Evolutionary conservation across 2,329 filamentous ascomycete genomes (phyloP), one percentile per base, ranked within the genome.

Genomic region (Curvularia sp.): DNA sequence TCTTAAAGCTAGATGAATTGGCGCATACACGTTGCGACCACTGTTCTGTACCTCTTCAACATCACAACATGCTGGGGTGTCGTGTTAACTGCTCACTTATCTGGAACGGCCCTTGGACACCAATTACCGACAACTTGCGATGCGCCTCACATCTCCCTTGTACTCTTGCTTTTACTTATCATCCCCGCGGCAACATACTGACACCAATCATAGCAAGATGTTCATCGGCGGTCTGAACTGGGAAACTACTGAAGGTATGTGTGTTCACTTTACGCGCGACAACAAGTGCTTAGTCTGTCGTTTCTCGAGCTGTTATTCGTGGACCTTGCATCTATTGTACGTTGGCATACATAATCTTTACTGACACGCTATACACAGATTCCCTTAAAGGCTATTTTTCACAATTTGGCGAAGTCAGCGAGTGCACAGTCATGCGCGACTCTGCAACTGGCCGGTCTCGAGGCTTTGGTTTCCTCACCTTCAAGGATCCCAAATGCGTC

Each of bases 391-490:
- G 97, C 65, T 99, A 99, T 77, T 99, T 99, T 77, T 93, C 94
- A 12, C 93, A 98, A 71, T 99, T 97, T 75, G 95, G 95, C 60
- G 95, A 99, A 77, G 95, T 99, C 43, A 86, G 94, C 28, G 95
- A 99, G 81, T 98, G 95, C 77, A 99, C 95, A 15, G 95, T 99
- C n/a, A 99, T 99, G 95, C 87, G 95, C 65, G 95, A 99, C 79
- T 93, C 93, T 61, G 90, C 91, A 49, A 96, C 93, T 9, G 95
- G 95, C 42, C 89, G 95, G 63, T 98, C 95, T 28, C 88, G 95
- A 79, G 95, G 95, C 23, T 99, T 99, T 71, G 95, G 95, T 28
- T 99, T 99, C 80, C 83, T 99, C 61, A 99, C 95, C 0, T 99
- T 99, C 83, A 96, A 92, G 76, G 95, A 99, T 74, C 90, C 95